Evolutionary conservation across 345 rosid species (phyloP).

Genomic region (Bruguiera parviflora): DNA sequence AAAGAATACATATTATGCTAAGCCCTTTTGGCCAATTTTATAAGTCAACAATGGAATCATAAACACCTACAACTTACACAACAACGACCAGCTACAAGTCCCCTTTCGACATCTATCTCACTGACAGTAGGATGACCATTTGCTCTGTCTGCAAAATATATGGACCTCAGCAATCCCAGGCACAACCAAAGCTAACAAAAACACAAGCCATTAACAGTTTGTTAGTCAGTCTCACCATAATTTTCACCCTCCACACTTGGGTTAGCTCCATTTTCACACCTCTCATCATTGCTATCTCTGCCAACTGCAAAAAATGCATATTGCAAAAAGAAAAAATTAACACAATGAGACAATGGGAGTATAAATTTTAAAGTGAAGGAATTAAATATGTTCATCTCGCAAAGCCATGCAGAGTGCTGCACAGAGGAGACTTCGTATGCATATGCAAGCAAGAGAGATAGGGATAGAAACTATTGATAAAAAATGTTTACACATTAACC

Average conservation of each 20-base stretch:
- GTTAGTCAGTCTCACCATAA: constrained; percentile 47
- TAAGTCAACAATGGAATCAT: constrained; percentile 46
- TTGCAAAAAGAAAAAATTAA: neutral
- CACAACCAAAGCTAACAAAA: constrained; percentile 17
- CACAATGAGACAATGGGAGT: neutral
- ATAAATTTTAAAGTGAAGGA: neutral
- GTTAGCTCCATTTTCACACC: constrained; percentile 33
- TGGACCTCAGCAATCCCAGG: constrained; percentile 16
- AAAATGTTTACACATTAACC: no score
- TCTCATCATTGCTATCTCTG: constrained; percentile 45
- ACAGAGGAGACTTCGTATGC: no score
- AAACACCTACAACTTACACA: constrained; percentile 99
- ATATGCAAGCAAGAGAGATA: no score
- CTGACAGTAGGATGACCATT: constrained; percentile 33
- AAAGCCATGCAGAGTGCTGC: no score
- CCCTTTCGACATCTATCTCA: constrained; percentile 39
- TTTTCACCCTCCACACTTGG: constrained; percentile 31
- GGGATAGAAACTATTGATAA: no score
- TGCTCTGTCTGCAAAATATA: constrained; percentile 39
- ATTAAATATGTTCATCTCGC: no score
- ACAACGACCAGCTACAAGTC: constrained; percentile 70
- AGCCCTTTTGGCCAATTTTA: constrained; percentile 33
- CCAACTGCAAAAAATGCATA: constrained; percentile 36
- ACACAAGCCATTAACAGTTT: constrained; percentile 15
- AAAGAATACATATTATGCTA: constrained; percentile 43